Evolutionary conservation across 805 yeast species (phyloP).

Genomic region (Middelhovenomyces tepae): DNA sequence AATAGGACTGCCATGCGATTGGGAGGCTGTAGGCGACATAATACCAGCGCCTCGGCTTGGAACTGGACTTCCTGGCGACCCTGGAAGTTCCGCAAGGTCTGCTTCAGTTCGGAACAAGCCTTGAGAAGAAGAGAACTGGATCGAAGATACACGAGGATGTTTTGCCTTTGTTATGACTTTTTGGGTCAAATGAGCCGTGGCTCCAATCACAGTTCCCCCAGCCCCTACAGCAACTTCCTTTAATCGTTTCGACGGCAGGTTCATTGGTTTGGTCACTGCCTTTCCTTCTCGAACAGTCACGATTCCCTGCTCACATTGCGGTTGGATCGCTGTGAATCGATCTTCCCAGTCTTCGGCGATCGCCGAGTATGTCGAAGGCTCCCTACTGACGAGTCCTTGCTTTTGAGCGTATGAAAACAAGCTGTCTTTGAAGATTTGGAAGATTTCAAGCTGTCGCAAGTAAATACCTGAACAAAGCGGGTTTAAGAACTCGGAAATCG

Average conservation of each 20-base stretch:
- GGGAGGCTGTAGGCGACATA: neutral
- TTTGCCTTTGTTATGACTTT: constrained; percentile 12
- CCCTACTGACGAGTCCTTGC: constrained; percentile 18
- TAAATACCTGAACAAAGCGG: constrained; percentile 23
- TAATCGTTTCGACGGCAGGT: constrained; percentile 13
- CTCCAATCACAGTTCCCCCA: constrained; percentile 34
- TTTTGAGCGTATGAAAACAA: constrained; percentile 16
- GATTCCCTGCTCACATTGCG: constrained; percentile 22
- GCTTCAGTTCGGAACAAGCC: constrained; percentile 23
- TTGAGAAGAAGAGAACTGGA: constrained; percentile 17
- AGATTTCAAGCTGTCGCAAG: constrained; percentile 20
- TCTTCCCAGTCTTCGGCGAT: constrained; percentile 24
- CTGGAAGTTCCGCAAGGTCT: constrained; percentile 14
- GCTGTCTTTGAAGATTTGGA: constrained; percentile 17
- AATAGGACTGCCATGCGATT: constrained; percentile 7
- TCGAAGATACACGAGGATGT: constrained; percentile 11
- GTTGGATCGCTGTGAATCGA: constrained; percentile 21
- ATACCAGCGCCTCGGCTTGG: too few relatives aligned
- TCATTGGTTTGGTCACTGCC: constrained; percentile 21
- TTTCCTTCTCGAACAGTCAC: constrained; percentile 20
- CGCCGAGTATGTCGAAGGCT: constrained; percentile 10
- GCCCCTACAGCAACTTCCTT: constrained; percentile 22
- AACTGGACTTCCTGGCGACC: constrained; percentile 2
- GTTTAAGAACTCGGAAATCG: constrained; percentile 25
- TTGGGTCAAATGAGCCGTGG: constrained; percentile 17